phyloP scores from a whole-genome alignment of 306 rosid species.

The Castanea crenata region DNA sequence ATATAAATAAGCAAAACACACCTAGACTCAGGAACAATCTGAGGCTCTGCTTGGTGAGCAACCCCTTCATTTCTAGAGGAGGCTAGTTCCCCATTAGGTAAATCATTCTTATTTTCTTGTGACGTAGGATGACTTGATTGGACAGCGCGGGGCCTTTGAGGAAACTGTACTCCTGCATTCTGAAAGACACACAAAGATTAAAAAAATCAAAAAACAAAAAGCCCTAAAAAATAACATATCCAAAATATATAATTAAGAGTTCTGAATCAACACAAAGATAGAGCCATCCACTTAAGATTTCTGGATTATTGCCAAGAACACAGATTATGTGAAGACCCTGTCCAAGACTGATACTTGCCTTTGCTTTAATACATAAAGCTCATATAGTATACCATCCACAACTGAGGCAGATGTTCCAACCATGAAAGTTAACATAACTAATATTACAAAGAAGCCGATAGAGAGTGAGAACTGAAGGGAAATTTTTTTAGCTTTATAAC shows the following conservation, averaged over 20 bases:
- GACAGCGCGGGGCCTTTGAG: constrained; percentile 56
- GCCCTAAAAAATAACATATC: not conserved
- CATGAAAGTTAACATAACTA: not conserved
- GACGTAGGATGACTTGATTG: constrained; percentile 47
- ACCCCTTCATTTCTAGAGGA: constrained; percentile 44
- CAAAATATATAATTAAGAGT: not conserved
- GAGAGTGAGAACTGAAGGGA: not conserved
- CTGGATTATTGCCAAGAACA: not conserved
- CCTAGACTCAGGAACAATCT: constrained; percentile 77
- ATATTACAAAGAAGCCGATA: not conserved
- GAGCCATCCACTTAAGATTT: not conserved
- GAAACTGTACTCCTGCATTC: constrained; percentile 91
- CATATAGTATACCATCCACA: not conserved
- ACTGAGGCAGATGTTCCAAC: not conserved
- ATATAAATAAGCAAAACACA: constrained; percentile 30
- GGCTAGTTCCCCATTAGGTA: constrained; percentile 53
- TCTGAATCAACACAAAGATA: not conserved
- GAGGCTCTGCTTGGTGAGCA: constrained; percentile 51
- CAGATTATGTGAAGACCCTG: not conserved
- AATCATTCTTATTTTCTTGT: constrained; percentile 40
- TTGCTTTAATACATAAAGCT: not conserved
- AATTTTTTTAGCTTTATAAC: not conserved
- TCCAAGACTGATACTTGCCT: not conserved
- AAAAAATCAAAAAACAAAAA: not conserved
- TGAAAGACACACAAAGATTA: constrained; percentile 34